Percentiles rank a stretch among this genome's conserved stretches.
phyloP scores from a whole-genome alignment of 331 rosid genomes.

The Prunus yedoensis region DNA sequence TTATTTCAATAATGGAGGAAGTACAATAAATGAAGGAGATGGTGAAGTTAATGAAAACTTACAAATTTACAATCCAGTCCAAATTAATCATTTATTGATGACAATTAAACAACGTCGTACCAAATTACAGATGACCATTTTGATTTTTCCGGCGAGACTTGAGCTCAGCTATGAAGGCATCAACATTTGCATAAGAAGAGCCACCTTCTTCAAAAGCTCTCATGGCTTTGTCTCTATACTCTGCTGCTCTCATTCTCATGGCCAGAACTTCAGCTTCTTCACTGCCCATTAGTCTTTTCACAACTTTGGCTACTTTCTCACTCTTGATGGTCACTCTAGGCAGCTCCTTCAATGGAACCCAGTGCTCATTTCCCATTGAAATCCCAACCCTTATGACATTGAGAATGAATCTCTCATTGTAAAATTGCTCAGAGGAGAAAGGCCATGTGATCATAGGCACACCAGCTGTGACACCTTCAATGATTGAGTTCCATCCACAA shows the following conservation, averaged over 20 bases:
- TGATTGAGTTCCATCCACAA: slow-evolving; percentile 4
- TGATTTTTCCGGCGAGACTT: slow-evolving; percentile 9
- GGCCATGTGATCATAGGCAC: slow-evolving; percentile 44
- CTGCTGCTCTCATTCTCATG: slow-evolving; percentile 30
- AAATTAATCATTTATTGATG: not conserved
- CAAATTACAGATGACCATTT: not conserved
- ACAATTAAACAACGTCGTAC: not conserved
- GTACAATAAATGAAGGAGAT: not conserved
- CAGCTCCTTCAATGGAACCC: slow-evolving; percentile 13
- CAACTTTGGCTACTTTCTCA: slow-evolving; percentile 14
- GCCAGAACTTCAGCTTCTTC: slow-evolving; percentile 15
- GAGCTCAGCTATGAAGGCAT: slow-evolving; percentile 18
- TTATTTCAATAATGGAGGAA: too few species aligned
- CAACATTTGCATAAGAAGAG: slow-evolving; percentile 18
- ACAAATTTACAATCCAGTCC: not conserved
- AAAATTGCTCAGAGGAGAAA: slow-evolving; percentile 29
- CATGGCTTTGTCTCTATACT: slow-evolving; percentile 15
- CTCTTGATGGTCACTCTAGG: slow-evolving; percentile 9
- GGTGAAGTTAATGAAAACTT: not conserved
- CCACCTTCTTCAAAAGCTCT: slow-evolving; percentile 32
- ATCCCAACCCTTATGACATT: slow-evolving; percentile 28
- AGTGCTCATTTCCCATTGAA: slow-evolving; percentile 22
- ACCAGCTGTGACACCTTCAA: slow-evolving; percentile 36
- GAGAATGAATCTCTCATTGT: slow-evolving; percentile 29
- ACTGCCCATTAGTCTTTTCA: slow-evolving; percentile 19